phyloP scores from a whole-genome alignment of 2,329 filamentous ascomycete species.

The Cercospora canescens region DNA sequence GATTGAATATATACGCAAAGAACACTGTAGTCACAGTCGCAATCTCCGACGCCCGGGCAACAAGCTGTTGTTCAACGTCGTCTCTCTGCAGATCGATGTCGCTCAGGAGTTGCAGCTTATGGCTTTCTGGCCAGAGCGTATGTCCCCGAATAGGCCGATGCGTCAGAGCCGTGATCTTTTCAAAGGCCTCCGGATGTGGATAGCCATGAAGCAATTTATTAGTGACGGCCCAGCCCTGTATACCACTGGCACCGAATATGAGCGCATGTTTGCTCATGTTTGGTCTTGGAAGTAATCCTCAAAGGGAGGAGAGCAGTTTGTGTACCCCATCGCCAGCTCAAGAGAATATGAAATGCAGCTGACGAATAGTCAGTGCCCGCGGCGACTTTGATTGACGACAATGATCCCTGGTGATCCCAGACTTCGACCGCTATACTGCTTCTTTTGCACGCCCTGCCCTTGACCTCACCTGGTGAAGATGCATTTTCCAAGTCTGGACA shows the following conservation, averaged over 20 bases:
- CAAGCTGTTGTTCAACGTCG: not conserved
- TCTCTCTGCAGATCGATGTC: not conserved
- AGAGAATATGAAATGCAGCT: not conserved
- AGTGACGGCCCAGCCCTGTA: slow-evolving; percentile 52
- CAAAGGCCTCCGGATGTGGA: slow-evolving; percentile 46
- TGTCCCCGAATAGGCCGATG: not conserved
- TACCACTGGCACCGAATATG: slow-evolving; percentile 48
- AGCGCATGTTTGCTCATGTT: slow-evolving; percentile 29
- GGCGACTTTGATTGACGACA: not conserved
- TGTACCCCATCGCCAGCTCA: not conserved
- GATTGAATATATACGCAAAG: not conserved
- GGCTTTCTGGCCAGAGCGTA: not conserved
- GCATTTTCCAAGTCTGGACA: not conserved
- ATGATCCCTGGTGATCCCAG: not conserved
- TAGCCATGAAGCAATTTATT: slow-evolving; percentile 51
- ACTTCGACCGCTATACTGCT: not conserved
- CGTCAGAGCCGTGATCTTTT: slow-evolving; percentile 46
- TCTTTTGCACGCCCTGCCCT: not conserved
- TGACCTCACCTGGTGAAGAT: not conserved
- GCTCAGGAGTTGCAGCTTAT: not conserved
- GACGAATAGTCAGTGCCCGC: too few relatives aligned
- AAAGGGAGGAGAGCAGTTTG: not conserved
- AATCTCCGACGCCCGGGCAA: not conserved
- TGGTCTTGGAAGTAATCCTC: not conserved
- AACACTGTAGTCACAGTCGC: not conserved